Percentiles rank a stretch among this genome's conserved stretches.
phyloP scores from a whole-genome alignment of 371 early-diverging fungal species.

The Actinomortierella wolfii region DNA sequence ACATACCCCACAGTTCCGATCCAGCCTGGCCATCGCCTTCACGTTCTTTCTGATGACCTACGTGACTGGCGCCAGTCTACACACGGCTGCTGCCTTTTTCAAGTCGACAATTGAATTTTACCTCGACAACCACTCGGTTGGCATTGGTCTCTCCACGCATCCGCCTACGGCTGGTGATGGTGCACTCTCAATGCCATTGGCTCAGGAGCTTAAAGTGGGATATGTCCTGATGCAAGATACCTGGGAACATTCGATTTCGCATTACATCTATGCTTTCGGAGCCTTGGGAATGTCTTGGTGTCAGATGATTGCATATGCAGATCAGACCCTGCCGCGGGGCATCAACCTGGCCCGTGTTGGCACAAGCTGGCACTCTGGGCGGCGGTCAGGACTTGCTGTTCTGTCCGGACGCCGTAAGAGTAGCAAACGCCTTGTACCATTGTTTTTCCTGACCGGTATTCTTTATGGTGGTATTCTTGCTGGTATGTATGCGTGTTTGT shows the following conservation, averaged over 20 bases:
- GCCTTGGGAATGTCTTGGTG: conserved; percentile 63
- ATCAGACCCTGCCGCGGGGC: conserved; percentile 19
- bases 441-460: conserved; percentile 27
- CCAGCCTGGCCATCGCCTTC: conserved; percentile 12
- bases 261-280: conserved; percentile 65
- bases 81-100: conserved; percentile 36
- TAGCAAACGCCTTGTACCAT: conserved; percentile 16
- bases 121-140: conserved; percentile 22
- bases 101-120: conserved; percentile 27
- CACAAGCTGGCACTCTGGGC: conserved; percentile 1
- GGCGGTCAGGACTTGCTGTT: neutral
- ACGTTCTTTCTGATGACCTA: conserved; percentile 35
- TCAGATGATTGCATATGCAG: conserved; percentile 52
- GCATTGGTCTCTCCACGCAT: conserved; percentile 33
- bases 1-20: conserved; percentile 3
- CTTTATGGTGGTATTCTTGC: conserved; percentile 38
- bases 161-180: conserved; percentile 13
- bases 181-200: conserved; percentile 17
- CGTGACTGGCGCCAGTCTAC: conserved; percentile 24
- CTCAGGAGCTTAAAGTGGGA: conserved; percentile 47
- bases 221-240: conserved; percentile 56
- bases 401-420: neutral
- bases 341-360: conserved; percentile 17
- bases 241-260: conserved; percentile 63
- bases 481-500: conserved; percentile 23